Percentiles rank a stretch among this genome's conserved stretches.
These are phyloP conservation scores for Colletotrichum sp. DNA, from an alignment of 2,329 filamentous ascomycete species.

Conservation along the genomic window DNA sequence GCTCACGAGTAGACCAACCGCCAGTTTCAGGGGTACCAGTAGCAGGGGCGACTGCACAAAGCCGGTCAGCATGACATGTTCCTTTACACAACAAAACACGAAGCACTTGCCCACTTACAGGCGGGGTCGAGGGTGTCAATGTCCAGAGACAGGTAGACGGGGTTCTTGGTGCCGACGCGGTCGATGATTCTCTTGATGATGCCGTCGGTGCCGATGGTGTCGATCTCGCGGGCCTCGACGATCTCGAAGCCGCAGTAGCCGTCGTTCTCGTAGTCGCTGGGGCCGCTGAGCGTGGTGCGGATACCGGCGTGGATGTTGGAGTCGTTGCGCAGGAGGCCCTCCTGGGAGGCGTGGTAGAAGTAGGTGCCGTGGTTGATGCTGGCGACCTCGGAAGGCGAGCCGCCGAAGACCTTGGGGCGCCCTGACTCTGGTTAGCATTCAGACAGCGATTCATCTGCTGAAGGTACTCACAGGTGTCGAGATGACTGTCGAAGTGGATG, in stretches of 20 bases:
- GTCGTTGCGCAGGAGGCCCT: conserved; percentile 81
- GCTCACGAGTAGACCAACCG: conserved; percentile 76
- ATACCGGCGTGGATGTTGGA: conserved; percentile 89
- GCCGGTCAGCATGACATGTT: conserved; percentile 2
- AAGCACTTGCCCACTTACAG: conserved; percentile 36
- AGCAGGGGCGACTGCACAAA: conserved; percentile 64
- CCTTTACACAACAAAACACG: not conserved
- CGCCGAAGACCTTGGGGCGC: conserved; percentile 87
- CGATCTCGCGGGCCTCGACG: conserved; percentile 70
- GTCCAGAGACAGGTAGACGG: conserved; percentile 83
- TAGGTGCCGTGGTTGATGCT: conserved; percentile 88
- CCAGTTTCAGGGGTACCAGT: conserved; percentile 80
- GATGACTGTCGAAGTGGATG: conserved; percentile 67
- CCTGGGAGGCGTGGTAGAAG: conserved; percentile 82
- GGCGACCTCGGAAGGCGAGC: conserved; percentile 76
- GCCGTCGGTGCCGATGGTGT: conserved; percentile 62
- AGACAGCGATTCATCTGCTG: conserved; percentile 15
- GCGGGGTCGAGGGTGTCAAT: conserved; percentile 89
- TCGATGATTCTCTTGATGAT: conserved; percentile 81
- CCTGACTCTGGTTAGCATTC: conserved; percentile 53
- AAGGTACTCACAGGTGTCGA: conserved; percentile 65
- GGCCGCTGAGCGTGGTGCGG: conserved; percentile 79
- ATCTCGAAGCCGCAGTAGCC: conserved; percentile 86
- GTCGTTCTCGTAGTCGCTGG: conserved; percentile 84
- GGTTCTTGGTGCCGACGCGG: conserved; percentile 74